Conservation (phyloP, 768 basidiomycete genomes). For the Rubroboletus pulcherrimus region DNA sequence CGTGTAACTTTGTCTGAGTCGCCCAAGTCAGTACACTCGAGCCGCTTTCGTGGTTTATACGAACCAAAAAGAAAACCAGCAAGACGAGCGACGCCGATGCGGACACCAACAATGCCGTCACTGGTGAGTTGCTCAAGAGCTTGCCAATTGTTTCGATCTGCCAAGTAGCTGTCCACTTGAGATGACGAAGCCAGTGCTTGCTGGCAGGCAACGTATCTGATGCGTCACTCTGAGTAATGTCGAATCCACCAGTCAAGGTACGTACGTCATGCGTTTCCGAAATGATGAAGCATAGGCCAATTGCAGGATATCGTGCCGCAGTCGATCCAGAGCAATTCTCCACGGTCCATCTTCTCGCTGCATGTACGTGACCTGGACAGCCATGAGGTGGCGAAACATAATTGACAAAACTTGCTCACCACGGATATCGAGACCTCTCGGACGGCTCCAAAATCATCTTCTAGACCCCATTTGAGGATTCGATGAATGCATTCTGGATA, state of each 20-base stretch:
- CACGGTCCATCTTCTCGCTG: slow-evolving; percentile 39
- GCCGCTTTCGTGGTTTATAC: slow-evolving; percentile 21
- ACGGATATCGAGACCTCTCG: slow-evolving; percentile 66
- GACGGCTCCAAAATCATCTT: slow-evolving; percentile 81
- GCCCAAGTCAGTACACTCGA: slow-evolving; percentile 3
- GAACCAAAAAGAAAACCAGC: slow-evolving; percentile 54
- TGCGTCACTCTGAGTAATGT: slow-evolving; percentile 15
- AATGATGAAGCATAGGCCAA: slow-evolving; percentile 47
- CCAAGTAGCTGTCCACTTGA: slow-evolving; percentile 35
- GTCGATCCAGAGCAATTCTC: slow-evolving; percentile 31
- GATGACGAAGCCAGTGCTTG: slow-evolving; percentile 48
- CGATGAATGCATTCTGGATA: slow-evolving; percentile 45
- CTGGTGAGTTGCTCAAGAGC: slow-evolving; percentile 52
- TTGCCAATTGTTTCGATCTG: slow-evolving; percentile 45
- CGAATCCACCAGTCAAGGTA: slow-evolving; percentile 13
- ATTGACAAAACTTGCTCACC: slow-evolving; percentile 42
- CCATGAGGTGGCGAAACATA: slow-evolving; percentile 9
- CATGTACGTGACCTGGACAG: slow-evolving; percentile 46
- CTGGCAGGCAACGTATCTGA: slow-evolving; percentile 72
- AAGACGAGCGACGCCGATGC: slow-evolving; percentile 81
- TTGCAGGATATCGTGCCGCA: slow-evolving; percentile 40
- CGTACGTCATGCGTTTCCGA: slow-evolving; percentile 72
- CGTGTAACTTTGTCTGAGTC: slow-evolving; percentile 14
- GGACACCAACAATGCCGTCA: slow-evolving; percentile 78
- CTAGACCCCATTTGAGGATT: slow-evolving; percentile 59